Percentiles rank a stretch among this genome's conserved stretches.
Conservation (phyloP, 805 yeast genomes). For the Candida vartiovaarae region DNA sequence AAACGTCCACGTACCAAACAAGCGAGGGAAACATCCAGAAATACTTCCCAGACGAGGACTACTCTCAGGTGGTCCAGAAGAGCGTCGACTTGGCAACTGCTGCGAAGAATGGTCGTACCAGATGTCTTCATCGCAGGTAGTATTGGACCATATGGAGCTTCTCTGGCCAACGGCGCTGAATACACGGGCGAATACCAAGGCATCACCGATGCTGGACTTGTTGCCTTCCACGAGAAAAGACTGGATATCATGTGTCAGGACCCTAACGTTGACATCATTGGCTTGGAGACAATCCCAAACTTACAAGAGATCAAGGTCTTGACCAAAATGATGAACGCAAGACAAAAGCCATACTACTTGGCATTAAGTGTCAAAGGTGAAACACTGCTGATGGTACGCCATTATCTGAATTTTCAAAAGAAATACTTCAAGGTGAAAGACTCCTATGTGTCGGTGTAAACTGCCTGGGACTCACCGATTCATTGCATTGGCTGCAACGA, state of each 20-base stretch:
- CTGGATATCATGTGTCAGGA: conserved; percentile 31
- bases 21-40: conserved; percentile 20
- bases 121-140: conserved; percentile 45
- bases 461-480: conserved; percentile 46
- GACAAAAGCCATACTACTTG: conserved; percentile 37
- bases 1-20: conserved; percentile 55
- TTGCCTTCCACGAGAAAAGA: conserved; percentile 44
- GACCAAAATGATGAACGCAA: conserved; percentile 30
- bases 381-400: conserved; percentile 44
- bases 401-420: conserved; percentile 26
- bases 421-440: conserved; percentile 15
- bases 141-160: conserved; percentile 76
- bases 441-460: conserved; percentile 51
- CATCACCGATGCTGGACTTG: conserved; percentile 28
- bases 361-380: conserved; percentile 35
- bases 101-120: conserved; percentile 5
- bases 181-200: conserved; percentile 61
- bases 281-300: conserved; percentile 69
- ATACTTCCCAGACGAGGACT: conserved; percentile 25
- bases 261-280: conserved; percentile 46
- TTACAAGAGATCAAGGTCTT: conserved; percentile 48
- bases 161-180: conserved; percentile 60
- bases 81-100: conserved; percentile 12
- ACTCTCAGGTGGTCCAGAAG: conserved; percentile 3
- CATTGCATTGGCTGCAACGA: conserved; percentile 33